phyloP scores from a whole-genome alignment of 768 basidiomycete species.

The Trametes maxima region DNA sequence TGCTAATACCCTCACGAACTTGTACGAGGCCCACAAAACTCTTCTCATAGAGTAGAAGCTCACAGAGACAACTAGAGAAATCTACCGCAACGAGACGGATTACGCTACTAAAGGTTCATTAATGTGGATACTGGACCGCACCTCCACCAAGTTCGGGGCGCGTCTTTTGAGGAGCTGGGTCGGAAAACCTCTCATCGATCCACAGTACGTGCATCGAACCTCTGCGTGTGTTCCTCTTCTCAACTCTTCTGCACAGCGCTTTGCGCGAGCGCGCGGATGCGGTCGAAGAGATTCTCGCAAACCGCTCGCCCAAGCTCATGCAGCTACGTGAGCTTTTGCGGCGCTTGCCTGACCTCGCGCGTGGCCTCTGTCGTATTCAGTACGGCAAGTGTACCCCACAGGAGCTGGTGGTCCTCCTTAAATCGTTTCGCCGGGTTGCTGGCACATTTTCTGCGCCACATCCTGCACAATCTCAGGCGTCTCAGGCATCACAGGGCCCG shows the following conservation, averaged over 20 bases:
- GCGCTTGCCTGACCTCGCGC: slow-evolving; percentile 84
- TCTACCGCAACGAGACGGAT: slow-evolving; percentile 92
- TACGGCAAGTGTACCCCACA: slow-evolving; percentile 90
- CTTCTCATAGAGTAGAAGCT: background rate
- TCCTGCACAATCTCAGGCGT: slow-evolving; percentile 28
- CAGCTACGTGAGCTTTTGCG: slow-evolving; percentile 70
- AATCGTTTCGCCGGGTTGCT: slow-evolving; percentile 74
- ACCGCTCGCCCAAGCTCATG: slow-evolving; percentile 61
- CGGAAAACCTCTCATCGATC: slow-evolving; percentile 79
- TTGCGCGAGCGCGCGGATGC: slow-evolving; percentile 81
- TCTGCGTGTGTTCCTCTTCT: background rate
- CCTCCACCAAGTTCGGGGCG: slow-evolving; percentile 87
- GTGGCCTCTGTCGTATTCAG: slow-evolving; percentile 85
- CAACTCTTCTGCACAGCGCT: slow-evolving; percentile 44
- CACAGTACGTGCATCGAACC: slow-evolving; percentile 43
- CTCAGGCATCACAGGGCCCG: slow-evolving; percentile 44
- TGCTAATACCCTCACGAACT: slow-evolving; percentile 83
- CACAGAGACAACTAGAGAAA: slow-evolving; percentile 52
- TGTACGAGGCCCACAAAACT: slow-evolving; percentile 41
- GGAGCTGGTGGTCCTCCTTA: slow-evolving; percentile 76
- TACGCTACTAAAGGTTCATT: slow-evolving; percentile 72
- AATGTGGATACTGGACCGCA: slow-evolving; percentile 84
- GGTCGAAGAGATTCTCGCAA: slow-evolving; percentile 76
- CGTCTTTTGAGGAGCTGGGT: slow-evolving; percentile 85
- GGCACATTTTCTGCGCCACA: slow-evolving; percentile 52